Percentiles rank a stretch among this genome's conserved stretches.
Conservation (phyloP, 139 green algal species). For the Picochlorum sp. region DNA sequence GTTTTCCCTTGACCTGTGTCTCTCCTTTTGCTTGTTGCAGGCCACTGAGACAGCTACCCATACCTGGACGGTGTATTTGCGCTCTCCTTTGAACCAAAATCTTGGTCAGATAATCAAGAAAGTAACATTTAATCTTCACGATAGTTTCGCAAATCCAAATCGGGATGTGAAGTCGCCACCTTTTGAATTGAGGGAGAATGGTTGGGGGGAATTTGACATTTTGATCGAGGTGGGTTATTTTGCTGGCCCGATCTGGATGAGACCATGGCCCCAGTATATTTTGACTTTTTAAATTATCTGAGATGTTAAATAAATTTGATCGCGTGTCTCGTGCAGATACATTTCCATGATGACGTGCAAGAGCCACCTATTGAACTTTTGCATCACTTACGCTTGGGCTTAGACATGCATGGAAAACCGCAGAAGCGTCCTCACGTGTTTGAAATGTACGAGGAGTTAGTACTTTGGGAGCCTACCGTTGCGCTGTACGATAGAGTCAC, state of each 20-base stretch:
- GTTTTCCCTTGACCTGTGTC: no score
- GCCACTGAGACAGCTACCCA: constrained; percentile 59
- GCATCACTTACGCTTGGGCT: constrained; percentile 64
- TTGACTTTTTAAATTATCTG: no score
- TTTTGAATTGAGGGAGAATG: constrained; percentile 66
- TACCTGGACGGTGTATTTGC: constrained; percentile 89
- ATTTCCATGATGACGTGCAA: constrained; percentile 53
- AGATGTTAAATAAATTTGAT: no score
- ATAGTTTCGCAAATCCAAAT: constrained; percentile 67
- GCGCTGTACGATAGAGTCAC: constrained; percentile 55
- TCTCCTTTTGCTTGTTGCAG: constrained; percentile 33
- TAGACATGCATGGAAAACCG: neutral
- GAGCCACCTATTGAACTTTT: constrained; percentile 59
- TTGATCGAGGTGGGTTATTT: no score
- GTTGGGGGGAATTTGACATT: constrained; percentile 98
- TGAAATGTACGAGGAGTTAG: constrained; percentile 84
- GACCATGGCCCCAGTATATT: neutral
- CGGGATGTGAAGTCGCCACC: constrained; percentile 27
- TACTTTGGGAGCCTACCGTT: constrained; percentile 72
- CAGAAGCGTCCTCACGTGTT: constrained; percentile 6
- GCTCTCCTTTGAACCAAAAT: constrained; percentile 63
- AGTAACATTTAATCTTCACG: constrained; percentile 86
- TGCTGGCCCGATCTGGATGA: constrained; percentile 35
- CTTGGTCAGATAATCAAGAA: constrained; percentile 63
- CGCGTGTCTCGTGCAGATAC: no score